Conservation (phyloP, 2,329 filamentous ascomycete species). For the Ceratocystis diversiconidia region DNA sequence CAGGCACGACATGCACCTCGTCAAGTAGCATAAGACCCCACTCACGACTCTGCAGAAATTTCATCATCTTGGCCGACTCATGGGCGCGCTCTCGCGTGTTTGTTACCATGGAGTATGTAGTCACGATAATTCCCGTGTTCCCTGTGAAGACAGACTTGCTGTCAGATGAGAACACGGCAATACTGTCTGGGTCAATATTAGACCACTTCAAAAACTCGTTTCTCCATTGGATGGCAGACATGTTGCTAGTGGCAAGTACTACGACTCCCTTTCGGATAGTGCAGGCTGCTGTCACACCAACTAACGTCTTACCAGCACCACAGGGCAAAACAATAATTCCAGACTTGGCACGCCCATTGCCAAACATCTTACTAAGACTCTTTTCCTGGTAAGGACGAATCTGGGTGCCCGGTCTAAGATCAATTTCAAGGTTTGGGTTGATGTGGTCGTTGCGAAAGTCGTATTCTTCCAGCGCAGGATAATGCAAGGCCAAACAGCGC, state of each 20-base stretch:
- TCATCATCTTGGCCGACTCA: constrained; percentile 95
- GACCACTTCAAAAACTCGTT: constrained; percentile 98
- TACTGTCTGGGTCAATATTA: constrained; percentile 81
- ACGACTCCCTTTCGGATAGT: constrained; percentile 96
- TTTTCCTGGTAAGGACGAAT: constrained; percentile 96
- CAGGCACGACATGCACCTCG: constrained; percentile 94
- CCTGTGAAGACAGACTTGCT: constrained; percentile 76
- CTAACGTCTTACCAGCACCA: constrained; percentile 90
- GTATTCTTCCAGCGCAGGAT: constrained; percentile 89
- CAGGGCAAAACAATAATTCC: constrained; percentile 95
- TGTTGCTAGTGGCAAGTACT: constrained; percentile 88
- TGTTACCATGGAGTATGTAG: constrained; percentile 98
- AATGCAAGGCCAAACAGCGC: constrained; percentile 71
- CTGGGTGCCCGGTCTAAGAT: constrained; percentile 74
- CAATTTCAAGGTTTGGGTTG: constrained; percentile 87
- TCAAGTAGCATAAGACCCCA: constrained; percentile 97
- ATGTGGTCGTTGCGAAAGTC: constrained; percentile 85
- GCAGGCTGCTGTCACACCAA: constrained; percentile 95
- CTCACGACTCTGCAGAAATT: constrained; percentile 75
- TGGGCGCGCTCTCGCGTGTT: constrained; percentile 75
- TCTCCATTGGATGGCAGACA: constrained; percentile 95
- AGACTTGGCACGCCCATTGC: constrained; percentile 91
- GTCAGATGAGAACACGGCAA: constrained; percentile 88
- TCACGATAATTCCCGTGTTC: constrained; percentile 90
- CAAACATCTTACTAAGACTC: constrained; percentile 97